phyloP scores from a whole-genome alignment of 2,329 filamentous ascomycete genomes.

The Fusarium pseudocircinatum region DNA sequence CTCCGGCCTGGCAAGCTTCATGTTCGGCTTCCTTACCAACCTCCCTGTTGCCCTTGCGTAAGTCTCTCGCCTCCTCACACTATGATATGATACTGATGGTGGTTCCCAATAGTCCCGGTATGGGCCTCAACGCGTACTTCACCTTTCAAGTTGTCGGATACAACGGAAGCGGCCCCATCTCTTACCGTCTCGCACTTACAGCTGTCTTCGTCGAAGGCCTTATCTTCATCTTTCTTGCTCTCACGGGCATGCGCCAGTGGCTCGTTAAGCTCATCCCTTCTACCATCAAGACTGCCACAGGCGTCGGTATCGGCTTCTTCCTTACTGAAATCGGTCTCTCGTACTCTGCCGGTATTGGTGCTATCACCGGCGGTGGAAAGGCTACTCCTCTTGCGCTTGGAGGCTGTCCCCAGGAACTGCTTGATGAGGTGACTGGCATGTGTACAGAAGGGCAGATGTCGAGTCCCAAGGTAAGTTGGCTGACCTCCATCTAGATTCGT shows the following conservation, averaged over 20 bases:
- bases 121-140: conserved; percentile 75
- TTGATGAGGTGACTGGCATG: conserved; percentile 57
- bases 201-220: conserved; percentile 73
- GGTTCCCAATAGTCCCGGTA: conserved; percentile 62
- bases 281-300: conserved; percentile 72
- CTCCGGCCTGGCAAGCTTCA: conserved; percentile 76
- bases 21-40: conserved; percentile 84
- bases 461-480: conserved; percentile 69
- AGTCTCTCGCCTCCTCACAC: neutral
- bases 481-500: too few relatives aligned
- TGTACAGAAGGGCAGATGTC: conserved; percentile 75
- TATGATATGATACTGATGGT: conserved; percentile 13
- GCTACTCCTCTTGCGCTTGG: conserved; percentile 80
- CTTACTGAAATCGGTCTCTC: conserved; percentile 73
- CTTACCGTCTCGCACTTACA: conserved; percentile 69
- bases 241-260: conserved; percentile 79
- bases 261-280: conserved; percentile 72
- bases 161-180: conserved; percentile 65
- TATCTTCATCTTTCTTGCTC: conserved; percentile 70
- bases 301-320: conserved; percentile 72
- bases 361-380: conserved; percentile 73
- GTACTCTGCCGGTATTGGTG: conserved; percentile 84
- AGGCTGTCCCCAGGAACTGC: conserved; percentile 71
- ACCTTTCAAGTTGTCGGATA: conserved; percentile 73
- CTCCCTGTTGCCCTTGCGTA: conserved; percentile 65